Evolutionary conservation across 106 monocot genomes (phyloP).

Genomic region (Alisma plantagoaquatica): DNA sequence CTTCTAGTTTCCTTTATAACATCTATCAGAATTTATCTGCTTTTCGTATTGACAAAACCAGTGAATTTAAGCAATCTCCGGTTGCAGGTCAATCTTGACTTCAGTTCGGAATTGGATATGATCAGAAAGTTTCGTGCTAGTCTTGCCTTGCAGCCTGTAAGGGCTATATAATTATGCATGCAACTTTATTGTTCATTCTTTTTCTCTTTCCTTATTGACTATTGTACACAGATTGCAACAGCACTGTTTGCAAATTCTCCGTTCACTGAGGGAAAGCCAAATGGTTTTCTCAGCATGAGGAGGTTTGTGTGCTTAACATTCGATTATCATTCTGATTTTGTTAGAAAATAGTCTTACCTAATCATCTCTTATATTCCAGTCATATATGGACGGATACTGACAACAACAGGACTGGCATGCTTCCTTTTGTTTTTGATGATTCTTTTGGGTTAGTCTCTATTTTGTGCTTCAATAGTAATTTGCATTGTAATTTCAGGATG

Average conservation of each 20-base stretch:
- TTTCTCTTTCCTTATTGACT: constrained; percentile 1
- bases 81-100: constrained; percentile 92
- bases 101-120: constrained; percentile 96
- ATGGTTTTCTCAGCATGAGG: constrained; percentile 93
- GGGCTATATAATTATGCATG: constrained; percentile 5
- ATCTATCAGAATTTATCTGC: no score
- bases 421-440: constrained; percentile 92
- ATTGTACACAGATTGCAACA: constrained; percentile 67
- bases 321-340: background rate
- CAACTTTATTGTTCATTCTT: constrained; percentile 1
- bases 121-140: constrained; percentile 91
- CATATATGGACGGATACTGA: constrained; percentile 97
- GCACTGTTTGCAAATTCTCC: constrained; percentile 99
- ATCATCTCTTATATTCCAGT: constrained; percentile 31
- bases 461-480: background rate
- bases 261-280: constrained; percentile 97
- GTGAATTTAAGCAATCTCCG: no score
- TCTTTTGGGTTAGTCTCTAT: constrained; percentile 73
- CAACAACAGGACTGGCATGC: constrained; percentile 84
- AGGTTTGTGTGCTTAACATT: constrained; percentile 33
- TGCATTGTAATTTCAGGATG: background rate
- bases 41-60: no score
- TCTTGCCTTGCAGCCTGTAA: constrained; percentile 91
- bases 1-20: no score
- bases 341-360: background rate